Base-by-base conservation (phyloP, 495 filamentous ascomycete species). In the Beverwykella pulmonaria region DNA sequence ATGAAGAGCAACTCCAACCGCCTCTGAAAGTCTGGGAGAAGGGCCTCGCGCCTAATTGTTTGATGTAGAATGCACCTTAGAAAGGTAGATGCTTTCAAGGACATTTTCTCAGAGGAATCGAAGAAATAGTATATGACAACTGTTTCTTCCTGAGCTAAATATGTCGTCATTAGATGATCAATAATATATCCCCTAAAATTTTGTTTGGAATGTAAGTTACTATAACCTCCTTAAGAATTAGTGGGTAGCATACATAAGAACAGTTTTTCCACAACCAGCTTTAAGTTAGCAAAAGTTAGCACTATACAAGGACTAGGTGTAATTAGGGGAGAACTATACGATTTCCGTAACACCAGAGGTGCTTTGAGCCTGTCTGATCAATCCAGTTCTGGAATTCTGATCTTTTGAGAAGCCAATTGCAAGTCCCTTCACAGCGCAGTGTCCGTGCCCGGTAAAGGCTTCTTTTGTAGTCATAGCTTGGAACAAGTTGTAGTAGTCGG, bases 211-310 rank as follows among this genome's bases (percentile, higher is more conserved):
- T 49, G 49, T 20, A 49, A 27, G 29, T 71, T 27, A 44, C 48
- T 59, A 22, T 53, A 8, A 60, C 32, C 50, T 39, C 63, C 63
- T 41, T 54, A 60, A 60, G 36, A 39, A 25, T 44, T 19, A 59
- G 10, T 17, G 22, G 49, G 14, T 39, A 4, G 53, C 72, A 30
- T 65, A 72, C 72, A 54, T 62, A 23, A 74, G 55, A 54, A 63
- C 59, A 19, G 72, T 72, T 70, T 74, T 74, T 46, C 72, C 72
- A 54, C 61, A 72, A 29, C 72, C 72, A 32, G 72, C 72, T 74
- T 56, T 53, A 23, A 59, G 39, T n/a, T 41, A 53, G 23, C 29
- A 58, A 19, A 41, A 50, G 53, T 58, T 59, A 58, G 46, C 26
- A 39, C 26, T 9, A 5, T 49, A 22, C 14, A 63, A 63, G 7